Evolutionary conservation across 176 grass and related monocot species (phyloP), one percentile per base, ranked within the genome.

Genomic region (Echinochloa phyllopogon): DNA sequence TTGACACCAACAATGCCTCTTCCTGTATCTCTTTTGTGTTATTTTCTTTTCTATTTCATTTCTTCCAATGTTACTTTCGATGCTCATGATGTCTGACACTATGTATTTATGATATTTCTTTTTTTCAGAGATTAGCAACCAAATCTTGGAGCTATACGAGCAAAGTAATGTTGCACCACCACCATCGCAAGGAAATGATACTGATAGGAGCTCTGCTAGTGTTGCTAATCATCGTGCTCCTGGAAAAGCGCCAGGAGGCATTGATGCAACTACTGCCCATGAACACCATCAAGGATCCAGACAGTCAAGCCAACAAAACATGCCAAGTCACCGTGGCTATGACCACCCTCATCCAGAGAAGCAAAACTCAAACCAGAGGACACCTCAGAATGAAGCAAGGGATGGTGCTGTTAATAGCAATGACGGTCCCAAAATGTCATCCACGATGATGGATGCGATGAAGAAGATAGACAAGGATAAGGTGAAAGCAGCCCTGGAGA

Each of bases 71-170:
- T 80, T 52, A 39, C 21, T 67, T 80, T 67, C 72, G 15, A 29
- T 82, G 47, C 18, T 76, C 33, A 23, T 49, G 57, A 47, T 45
- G 48, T 37, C n/a, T 84, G 65, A 83, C 38, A 57, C 24, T 74
- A 44, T 21, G 10, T 52, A 25, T 50, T 67, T 73, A 2, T 33
- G 29, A 20, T 73, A 63, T 16, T 79, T 59, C 14, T 16, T 79
- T 52, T 14, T 84, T 87, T 92, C 92, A 97, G 95, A 97, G 88
- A 91, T 97, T 51, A 97, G 95, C 84, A 97, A 97, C 62, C 95
- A 97, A 77, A 97, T 97, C 88, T 69, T 97, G 83, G 95, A 97
- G 86, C 83, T 97, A 24, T 97, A 97, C 33, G 94, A 95, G 85
- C 90, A 95, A 78, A 95, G 91, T 53, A 86, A 86, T 75, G 70